These are phyloP conservation scores for Neophaeococcomyces mojaviensis DNA, from an alignment of 2,329 filamentous ascomycete genomes.

Conservation along the genomic window DNA sequence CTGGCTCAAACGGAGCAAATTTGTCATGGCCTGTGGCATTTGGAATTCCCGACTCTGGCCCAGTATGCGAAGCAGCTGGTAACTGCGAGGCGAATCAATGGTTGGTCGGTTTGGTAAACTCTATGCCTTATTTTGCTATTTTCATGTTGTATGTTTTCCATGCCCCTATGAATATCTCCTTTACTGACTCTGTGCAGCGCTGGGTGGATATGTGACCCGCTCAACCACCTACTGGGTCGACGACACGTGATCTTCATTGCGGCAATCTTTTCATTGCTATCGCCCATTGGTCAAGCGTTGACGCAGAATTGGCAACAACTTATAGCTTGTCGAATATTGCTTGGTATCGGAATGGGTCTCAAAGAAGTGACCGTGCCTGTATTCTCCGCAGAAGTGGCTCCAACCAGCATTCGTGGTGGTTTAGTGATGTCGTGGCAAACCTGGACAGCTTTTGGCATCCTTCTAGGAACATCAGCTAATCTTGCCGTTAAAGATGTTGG, in stretches of 20 bases:
- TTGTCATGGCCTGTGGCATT: slow-evolving; percentile 33
- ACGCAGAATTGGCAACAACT: slow-evolving; percentile 25
- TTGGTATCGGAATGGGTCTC: slow-evolving; percentile 28
- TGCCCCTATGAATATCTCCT: slow-evolving; percentile 16
- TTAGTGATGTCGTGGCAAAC: slow-evolving; percentile 26
- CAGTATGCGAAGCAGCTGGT: slow-evolving; percentile 10
- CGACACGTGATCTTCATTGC: slow-evolving; percentile 26
- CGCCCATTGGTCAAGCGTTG: slow-evolving; percentile 25
- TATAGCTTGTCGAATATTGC: slow-evolving; percentile 24
- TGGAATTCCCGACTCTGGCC: slow-evolving; percentile 28
- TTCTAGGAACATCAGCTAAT: slow-evolving; percentile 39
- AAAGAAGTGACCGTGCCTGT: slow-evolving; percentile 26
- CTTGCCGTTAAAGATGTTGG: slow-evolving; percentile 35
- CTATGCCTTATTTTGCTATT: slow-evolving; percentile 55
- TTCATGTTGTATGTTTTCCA: slow-evolving; percentile 37
- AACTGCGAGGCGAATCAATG: slow-evolving; percentile 27
- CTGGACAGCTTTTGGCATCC: slow-evolving; percentile 38
- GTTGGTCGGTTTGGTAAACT: slow-evolving; percentile 40
- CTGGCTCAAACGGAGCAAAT: slow-evolving; percentile 21
- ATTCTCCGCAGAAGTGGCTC: slow-evolving; percentile 25
- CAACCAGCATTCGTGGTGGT: slow-evolving; percentile 25
- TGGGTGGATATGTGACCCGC: slow-evolving; percentile 26
- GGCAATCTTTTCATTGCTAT: slow-evolving; percentile 27
- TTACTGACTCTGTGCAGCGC: slow-evolving; percentile 36
- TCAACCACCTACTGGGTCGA: slow-evolving; percentile 26